Evolutionary conservation across 495 filamentous ascomycete species (phyloP), one percentile per base, ranked within the genome.

Genomic region (Penicillium cataractarum): DNA sequence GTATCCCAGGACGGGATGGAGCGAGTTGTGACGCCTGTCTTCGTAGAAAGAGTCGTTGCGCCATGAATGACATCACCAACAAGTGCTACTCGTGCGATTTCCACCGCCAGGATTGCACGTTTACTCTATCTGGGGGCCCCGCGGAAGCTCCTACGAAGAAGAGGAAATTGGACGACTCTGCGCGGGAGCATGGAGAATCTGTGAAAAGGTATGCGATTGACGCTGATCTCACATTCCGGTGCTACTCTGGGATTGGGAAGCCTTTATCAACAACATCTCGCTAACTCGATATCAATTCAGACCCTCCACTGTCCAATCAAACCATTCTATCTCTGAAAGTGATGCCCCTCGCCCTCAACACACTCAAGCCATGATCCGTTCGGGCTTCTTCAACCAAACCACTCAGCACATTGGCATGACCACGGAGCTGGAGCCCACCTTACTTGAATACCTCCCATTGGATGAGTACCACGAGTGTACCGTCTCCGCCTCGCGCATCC

Each of bases 41-140:
- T 59, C 85, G 86, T 75, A 82, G 93, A 71, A 92, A 93, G 75
- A 92, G 88, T 68, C 89, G 92, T 68, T 99, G 95, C 79, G 92
- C 96, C 58, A 90, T 97, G 77, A 90, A 92, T 71, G 80, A 83
- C 58, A 74, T 77, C 66, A 76, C 78, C 62, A 80, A 80, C 57
- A 80, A 80, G 52, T 85, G 82, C 60, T 81, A 82, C 39, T 83
- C 82, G 53, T 85, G 82, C 57, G 79, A 78, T 48, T 80, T 84
- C 50, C 82, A 85, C 66, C 78, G 79, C 32, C 82, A 84, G 69
- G 78, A 83, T 35, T 85, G 82, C 70, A 83, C 81, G 8, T 85
- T 83, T 56, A 75, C 68, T 19, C 69, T 81, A 17, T 62, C 73
- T 8, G 66, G 61, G 21, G 65, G 67, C 33, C 68, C 31, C 65